phyloP scores from a whole-genome alignment of 2,329 filamentous ascomycete genomes.

The Zasmidium cellare region DNA sequence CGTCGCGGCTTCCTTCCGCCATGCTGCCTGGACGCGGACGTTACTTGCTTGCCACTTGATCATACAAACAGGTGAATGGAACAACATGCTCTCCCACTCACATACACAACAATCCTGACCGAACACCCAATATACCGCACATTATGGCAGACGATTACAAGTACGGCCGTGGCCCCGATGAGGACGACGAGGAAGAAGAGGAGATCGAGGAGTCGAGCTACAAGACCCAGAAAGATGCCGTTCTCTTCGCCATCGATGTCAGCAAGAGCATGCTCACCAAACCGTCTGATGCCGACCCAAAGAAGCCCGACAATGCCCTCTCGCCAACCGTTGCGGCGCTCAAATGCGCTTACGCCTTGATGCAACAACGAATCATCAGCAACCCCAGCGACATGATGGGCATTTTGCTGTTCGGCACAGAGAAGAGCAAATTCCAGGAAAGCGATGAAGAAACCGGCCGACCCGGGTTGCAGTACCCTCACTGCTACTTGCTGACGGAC shows the following conservation, averaged over 20 bases:
- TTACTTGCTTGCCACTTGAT: too few species aligned
- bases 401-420: constrained; percentile 85
- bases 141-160: constrained; percentile 26
- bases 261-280: constrained; percentile 79
- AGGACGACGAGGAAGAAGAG: constrained; percentile 67
- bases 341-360: constrained; percentile 90
- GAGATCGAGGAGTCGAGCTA: constrained; percentile 72
- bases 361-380: constrained; percentile 98
- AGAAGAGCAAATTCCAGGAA: constrained; percentile 76
- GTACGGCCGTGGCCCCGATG: constrained; percentile 28
- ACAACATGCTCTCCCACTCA: neutral
- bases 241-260: constrained; percentile 92
- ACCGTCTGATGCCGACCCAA: constrained; percentile 65
- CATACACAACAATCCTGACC: neutral
- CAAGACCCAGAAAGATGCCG: constrained; percentile 92
- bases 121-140: constrained; percentile 8
- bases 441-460: constrained; percentile 57
- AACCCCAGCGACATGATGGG: constrained; percentile 98
- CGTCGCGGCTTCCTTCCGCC: too few species aligned
- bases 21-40: too few species aligned
- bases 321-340: constrained; percentile 80
- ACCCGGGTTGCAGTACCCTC: constrained; percentile 69
- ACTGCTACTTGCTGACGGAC: constrained; percentile 89
- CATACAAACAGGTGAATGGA: neutral
- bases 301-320: constrained; percentile 71